Conservation (phyloP, 495 filamentous ascomycete species). For the Penicillium samsonianum region DNA sequence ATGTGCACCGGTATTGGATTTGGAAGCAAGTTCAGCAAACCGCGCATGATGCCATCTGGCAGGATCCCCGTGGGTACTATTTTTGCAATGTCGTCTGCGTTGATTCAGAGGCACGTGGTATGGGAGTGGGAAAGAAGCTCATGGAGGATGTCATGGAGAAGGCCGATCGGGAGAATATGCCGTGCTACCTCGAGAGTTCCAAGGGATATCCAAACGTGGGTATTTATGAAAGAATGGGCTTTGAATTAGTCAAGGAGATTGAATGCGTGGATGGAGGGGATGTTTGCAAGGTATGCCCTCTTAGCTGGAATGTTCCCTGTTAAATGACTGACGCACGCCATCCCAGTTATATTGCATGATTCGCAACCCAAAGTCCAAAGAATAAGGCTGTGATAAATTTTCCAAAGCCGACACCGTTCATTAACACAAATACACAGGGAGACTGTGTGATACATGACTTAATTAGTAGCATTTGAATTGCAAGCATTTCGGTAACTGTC, state of each 20-base stretch:
- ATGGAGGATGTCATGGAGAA: slow-evolving; percentile 57
- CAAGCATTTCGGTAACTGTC: neutral
- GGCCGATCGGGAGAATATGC: slow-evolving; percentile 60
- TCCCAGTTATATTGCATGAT: slow-evolving; percentile 33
- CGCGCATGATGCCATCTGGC: slow-evolving; percentile 41
- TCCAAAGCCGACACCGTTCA: neutral
- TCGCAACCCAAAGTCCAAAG: slow-evolving; percentile 22
- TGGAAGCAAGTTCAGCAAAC: slow-evolving; percentile 47
- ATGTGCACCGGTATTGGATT: slow-evolving; percentile 61
- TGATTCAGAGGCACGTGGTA: slow-evolving; percentile 57
- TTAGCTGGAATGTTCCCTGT: neutral
- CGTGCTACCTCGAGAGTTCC: slow-evolving; percentile 67
- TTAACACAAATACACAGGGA: neutral
- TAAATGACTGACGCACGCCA: slow-evolving; percentile 6
- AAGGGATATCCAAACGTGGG: slow-evolving; percentile 61
- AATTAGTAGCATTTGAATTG: neutral
- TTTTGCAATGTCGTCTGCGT: slow-evolving; percentile 72
- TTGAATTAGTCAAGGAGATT: slow-evolving; percentile 60
- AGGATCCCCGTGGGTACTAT: slow-evolving; percentile 58
- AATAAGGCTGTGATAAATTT: slow-evolving; percentile 2
- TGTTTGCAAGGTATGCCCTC: slow-evolving; percentile 37
- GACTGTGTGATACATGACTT: neutral
- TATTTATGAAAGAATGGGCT: slow-evolving; percentile 68
- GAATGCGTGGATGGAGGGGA: slow-evolving; percentile 60
- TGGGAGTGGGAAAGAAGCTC: slow-evolving; percentile 59